These are phyloP conservation scores for Sporothrix sp. DNA, from an alignment of 2,329 filamentous ascomycete genomes.

Conservation along the genomic window DNA sequence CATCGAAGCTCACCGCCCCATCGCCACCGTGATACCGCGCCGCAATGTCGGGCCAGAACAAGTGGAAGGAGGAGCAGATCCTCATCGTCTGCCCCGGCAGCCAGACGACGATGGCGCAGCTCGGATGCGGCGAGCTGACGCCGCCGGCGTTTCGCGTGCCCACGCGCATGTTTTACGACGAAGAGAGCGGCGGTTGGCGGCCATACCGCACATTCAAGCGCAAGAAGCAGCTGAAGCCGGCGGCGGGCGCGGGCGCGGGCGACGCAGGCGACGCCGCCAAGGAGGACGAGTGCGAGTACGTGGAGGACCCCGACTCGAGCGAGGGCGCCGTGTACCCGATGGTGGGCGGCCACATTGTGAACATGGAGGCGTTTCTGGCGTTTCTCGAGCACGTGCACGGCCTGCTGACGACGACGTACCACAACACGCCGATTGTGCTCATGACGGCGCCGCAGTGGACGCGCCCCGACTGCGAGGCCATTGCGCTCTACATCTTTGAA, in stretches of 20 bases:
- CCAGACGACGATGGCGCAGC: slow-evolving; percentile 80
- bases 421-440: slow-evolving; percentile 90
- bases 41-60: slow-evolving; percentile 46
- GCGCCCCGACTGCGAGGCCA: slow-evolving; percentile 71
- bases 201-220: slow-evolving; percentile 69
- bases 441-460: slow-evolving; percentile 88
- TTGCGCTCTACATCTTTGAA: slow-evolving; percentile 93
- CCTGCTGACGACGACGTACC: slow-evolving; percentile 79
- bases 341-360: slow-evolving; percentile 59
- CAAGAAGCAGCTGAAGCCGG: slow-evolving; percentile 36
- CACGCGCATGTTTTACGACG: slow-evolving; percentile 90
- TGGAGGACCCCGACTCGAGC: slow-evolving; percentile 79
- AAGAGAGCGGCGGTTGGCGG: slow-evolving; percentile 62
- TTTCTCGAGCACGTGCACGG: slow-evolving; percentile 88
- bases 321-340: slow-evolving; percentile 90
- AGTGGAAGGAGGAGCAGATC: slow-evolving; percentile 56
- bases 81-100: slow-evolving; percentile 74
- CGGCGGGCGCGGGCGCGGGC: neutral
- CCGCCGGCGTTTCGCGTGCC: slow-evolving; percentile 78
- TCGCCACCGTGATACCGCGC: neutral
- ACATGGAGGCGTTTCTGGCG: slow-evolving; percentile 90
- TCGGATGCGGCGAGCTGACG: slow-evolving; percentile 83
- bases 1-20: no score
- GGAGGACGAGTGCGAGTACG: slow-evolving; percentile 58
- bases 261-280: slow-evolving; percentile 32